Base-by-base conservation (phyloP, 176 grass and related monocot genomes). In the Echinochloa phyllopogon region DNA sequence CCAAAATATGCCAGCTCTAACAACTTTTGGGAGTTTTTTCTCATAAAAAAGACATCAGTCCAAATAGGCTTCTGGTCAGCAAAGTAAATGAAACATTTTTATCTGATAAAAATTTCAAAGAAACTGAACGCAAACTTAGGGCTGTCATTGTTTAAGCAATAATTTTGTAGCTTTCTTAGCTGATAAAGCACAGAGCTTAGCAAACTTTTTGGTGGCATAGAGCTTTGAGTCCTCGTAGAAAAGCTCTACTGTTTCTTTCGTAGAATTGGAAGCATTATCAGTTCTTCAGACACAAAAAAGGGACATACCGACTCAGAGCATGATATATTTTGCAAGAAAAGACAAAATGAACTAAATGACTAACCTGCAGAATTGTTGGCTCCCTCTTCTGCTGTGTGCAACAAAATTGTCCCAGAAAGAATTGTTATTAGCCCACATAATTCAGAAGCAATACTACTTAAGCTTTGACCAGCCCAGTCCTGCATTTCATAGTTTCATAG, bases 381-480 rank as follows among this genome's bases (percentile, higher is more conserved):
- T 73, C 89, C 87, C 69, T 95, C 85, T 68, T 90, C 95, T 41
- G 89, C 72, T n/a, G 89, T 85, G 50, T 96, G 93, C 89, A 99
- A 83, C 79, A 99, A 86, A 81, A 99, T 59, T 50, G 96, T 96
- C 56, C 96, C 96, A 72, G 96, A 86, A 86, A 99, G 89, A 50
- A 99, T 95, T 33, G 91, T 96, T 74, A 99, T 76, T 29, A 99
- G 88, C 8, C 96, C 93, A 75, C 96, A 99, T 49, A 94, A 81
- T 92, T 99, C 96, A 49, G 96, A 94, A 76, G 83, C 91, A 72
- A 99, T 94, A 75, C 83, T 92, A 81, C 87, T 99, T 65, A 94
- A 81, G 24, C 77, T 92, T 82, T 99, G 96, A 52, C 88, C 93
- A 65, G 89, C 85, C 84, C 96, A 95, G 51, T 99, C 93, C 96